A percentile compares a stretch with the other conserved stretches of the same genome.
These are phyloP conservation scores for Ogataea angusta DNA, from an alignment of 805 yeast species.

Conservation along the genomic window DNA sequence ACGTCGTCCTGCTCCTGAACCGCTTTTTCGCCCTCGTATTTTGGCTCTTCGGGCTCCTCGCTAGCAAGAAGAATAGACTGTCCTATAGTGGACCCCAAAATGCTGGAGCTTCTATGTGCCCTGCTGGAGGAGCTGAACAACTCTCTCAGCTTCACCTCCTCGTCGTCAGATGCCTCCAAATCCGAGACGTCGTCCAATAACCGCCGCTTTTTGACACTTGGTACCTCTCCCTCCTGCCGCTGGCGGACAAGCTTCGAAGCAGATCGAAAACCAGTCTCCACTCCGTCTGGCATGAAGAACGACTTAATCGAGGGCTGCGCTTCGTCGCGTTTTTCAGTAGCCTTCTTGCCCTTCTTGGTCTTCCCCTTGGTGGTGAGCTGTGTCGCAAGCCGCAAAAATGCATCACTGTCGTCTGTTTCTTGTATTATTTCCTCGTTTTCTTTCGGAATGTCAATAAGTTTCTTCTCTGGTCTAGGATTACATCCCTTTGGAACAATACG, in stretches of 20 bases:
- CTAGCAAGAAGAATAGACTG: slow-evolving; percentile 11
- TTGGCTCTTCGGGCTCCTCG: slow-evolving; percentile 7
- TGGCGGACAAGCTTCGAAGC: slow-evolving; percentile 46
- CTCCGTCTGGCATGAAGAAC: slow-evolving; percentile 75
- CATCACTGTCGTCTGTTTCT: slow-evolving; percentile 47
- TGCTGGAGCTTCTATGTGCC: slow-evolving; percentile 3
- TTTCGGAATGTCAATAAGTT: slow-evolving; percentile 61
- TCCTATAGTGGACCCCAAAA: slow-evolving; percentile 12
- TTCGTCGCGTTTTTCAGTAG: slow-evolving; percentile 1
- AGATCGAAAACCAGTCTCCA: slow-evolving; percentile 56
- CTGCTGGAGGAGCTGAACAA: slow-evolving; percentile 14
- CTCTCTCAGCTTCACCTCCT: slow-evolving; percentile 18
- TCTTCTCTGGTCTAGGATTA: slow-evolving; percentile 55
- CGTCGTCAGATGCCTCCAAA: slow-evolving; percentile 16
- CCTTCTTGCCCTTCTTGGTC: slow-evolving; percentile 15
- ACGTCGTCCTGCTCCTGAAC: too few species aligned
- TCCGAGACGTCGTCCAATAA: slow-evolving; percentile 16
- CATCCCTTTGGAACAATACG: slow-evolving; percentile 63
- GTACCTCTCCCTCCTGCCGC: slow-evolving; percentile 22
- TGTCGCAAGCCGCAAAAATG: slow-evolving; percentile 64
- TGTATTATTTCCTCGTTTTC: slow-evolving; percentile 56
- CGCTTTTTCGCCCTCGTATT: too few species aligned
- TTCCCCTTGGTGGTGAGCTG: slow-evolving; percentile 53
- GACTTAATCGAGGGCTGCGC: slow-evolving; percentile 31
- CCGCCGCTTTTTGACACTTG: slow-evolving; percentile 11